phyloP scores from a whole-genome alignment of 306 rosid species.

The Cucurbita pepo region DNA sequence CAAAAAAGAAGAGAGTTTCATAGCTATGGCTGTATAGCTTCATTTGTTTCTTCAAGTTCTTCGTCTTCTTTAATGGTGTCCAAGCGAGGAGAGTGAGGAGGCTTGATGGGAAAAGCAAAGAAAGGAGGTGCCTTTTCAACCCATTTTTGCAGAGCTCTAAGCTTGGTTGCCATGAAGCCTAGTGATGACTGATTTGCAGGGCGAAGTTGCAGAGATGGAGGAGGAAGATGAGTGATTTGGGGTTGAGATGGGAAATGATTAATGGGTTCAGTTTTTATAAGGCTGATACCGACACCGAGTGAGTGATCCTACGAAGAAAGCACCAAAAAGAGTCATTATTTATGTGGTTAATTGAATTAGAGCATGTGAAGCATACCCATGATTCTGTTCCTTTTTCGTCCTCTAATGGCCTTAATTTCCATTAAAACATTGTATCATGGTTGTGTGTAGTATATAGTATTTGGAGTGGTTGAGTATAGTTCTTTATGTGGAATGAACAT shows the following conservation, averaged over 20 bases:
- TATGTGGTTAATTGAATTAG: no score
- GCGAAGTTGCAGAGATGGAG: neutral
- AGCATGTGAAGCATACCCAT: neutral
- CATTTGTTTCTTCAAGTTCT: neutral
- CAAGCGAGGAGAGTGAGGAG: constrained; percentile 32
- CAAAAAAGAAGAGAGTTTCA: no score
- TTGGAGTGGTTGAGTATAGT: no score
- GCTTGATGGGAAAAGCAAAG: constrained; percentile 16
- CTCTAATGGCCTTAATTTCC: neutral
- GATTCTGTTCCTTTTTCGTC: neutral
- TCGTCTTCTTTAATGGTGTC: constrained; percentile 42
- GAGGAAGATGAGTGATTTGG: neutral
- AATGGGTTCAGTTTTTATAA: neutral
- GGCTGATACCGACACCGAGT: neutral
- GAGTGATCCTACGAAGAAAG: neutral
- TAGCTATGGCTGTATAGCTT: neutral
- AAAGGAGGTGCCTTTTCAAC: constrained; percentile 11
- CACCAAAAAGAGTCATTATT: neutral
- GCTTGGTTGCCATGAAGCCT: neutral
- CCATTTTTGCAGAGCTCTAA: neutral
- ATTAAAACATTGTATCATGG: neutral
- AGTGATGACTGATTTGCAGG: neutral
- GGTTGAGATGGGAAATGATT: neutral
- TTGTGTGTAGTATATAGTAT: no score
- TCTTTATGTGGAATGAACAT: no score